Evolutionary conservation across 768 basidiomycete species (phyloP), one percentile per base, ranked within the genome.

Genomic region (Termitomyces sp.): DNA sequence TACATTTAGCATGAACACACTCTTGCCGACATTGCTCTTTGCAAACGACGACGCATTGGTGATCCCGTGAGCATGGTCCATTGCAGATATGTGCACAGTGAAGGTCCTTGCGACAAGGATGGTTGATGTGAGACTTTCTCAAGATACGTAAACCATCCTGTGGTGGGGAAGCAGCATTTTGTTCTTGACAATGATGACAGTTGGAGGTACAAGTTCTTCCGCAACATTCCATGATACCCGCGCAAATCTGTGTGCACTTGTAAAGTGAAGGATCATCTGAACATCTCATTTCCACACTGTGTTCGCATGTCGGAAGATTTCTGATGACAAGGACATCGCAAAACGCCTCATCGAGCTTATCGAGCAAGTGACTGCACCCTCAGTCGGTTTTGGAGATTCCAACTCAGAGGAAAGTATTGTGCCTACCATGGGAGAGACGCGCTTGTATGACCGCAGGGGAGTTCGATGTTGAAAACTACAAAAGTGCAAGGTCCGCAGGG

Each of bases 401-500:
- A 47, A 18, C 45, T 42, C 34, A 22, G 31, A 24, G 1, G 2
- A 10, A n/a, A 54, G 44, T 5, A 50, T 20, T 22, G 22, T 39
- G 62, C 77, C 50, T 62, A 86, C 85, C 86, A 88, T 26, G 74
- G 69, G 44, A 85, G 74, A 0, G 70, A 69, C 13, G 60, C 12
- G 18, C 68, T 72, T 28, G 64, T 54, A 66, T 88, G 87, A 1
- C 84, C 83, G 60, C 87, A 89, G 0, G 85, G 82, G 18, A 89
- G 72, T 31, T 55, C 26, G 13, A 88, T 76, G 2, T 77, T 65
- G 3, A 68, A 64, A 16, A 84, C 64, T 2, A 74, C 72, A 65
- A 84, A 83, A 22, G 39, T 46, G 65, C 87, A 88, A 8, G 72
- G 57, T 1, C 82, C 83, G 61, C 87, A 88, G 1, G 76, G 64